These are phyloP conservation scores for Physaria fendleri DNA, from an alignment of 345 rosid genomes.

Conservation along the genomic window DNA sequence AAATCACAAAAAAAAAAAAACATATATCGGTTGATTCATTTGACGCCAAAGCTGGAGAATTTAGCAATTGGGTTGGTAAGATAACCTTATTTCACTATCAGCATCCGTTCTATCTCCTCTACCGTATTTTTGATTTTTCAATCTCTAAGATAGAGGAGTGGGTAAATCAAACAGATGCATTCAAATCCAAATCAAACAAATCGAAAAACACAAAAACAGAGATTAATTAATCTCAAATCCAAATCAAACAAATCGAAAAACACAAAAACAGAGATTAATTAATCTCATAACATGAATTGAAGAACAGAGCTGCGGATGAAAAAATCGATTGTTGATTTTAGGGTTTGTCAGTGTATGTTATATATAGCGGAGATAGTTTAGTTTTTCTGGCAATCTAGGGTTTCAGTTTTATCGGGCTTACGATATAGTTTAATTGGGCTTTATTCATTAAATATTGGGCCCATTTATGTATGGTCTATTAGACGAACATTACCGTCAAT, in stretches of 20 bases:
- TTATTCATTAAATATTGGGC: neutral
- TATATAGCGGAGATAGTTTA: slow-evolving; percentile 4
- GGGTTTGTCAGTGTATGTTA: neutral
- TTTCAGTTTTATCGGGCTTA: neutral
- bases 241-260: neutral
- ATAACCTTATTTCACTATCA: slow-evolving; percentile 21
- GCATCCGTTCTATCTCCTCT: slow-evolving; percentile 22
- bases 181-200: neutral
- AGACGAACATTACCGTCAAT: too few species aligned
- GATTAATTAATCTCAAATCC: neutral
- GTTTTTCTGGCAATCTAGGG: slow-evolving; percentile 3
- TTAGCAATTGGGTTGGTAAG: slow-evolving; percentile 33
- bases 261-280: neutral
- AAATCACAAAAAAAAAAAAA: neutral
- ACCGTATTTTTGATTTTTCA: neutral
- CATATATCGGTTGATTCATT: slow-evolving; percentile 27
- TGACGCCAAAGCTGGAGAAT: slow-evolving; percentile 28
- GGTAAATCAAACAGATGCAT: slow-evolving; percentile 38
- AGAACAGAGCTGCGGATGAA: neutral
- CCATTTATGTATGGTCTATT: neutral
- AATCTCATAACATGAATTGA: neutral
- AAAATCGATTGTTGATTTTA: neutral
- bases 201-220: neutral
- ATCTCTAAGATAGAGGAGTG: neutral
- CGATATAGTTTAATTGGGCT: neutral